phyloP scores from a whole-genome alignment of 176 grass and related monocot genomes.

The Otatea glauca region DNA sequence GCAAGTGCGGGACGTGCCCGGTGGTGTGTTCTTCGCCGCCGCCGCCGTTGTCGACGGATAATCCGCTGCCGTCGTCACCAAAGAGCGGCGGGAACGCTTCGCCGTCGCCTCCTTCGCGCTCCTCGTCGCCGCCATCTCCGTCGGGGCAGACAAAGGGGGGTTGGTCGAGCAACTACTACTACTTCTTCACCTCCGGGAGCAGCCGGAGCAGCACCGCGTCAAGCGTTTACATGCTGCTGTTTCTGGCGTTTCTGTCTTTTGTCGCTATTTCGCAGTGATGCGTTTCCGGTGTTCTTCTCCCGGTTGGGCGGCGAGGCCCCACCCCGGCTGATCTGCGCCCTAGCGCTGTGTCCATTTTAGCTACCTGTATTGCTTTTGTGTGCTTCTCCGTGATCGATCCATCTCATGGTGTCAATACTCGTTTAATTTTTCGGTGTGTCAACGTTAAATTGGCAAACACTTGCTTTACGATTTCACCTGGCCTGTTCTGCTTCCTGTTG shows the following conservation, averaged over 20 bases:
- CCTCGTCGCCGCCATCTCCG: background rate
- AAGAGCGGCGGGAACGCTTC: conserved; percentile 6
- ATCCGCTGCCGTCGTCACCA: background rate
- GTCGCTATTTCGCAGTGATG: conserved; percentile 14
- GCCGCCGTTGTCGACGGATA: background rate
- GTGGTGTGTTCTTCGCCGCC: conserved; percentile 54
- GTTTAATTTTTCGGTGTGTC: background rate
- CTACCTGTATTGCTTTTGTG: background rate
- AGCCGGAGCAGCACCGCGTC: conserved; percentile 9
- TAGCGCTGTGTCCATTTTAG: background rate
- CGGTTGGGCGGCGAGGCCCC: background rate
- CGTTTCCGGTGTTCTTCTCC: background rate
- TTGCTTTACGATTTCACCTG: too few species aligned
- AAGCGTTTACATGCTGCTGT: conserved; percentile 1
- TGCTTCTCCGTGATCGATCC: background rate
- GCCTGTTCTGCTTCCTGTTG: too few species aligned
- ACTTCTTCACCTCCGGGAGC: conserved; percentile 54
- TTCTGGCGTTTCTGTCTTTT: background rate
- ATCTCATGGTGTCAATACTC: too few species aligned
- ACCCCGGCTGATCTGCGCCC: background rate
- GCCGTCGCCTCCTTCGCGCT: conserved; percentile 37
- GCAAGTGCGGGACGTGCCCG: conserved; percentile 78
- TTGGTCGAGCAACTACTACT: conserved; percentile 52
- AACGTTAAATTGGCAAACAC: background rate
- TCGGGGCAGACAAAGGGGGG: conserved; percentile 29